Evolutionary conservation across 1,284 basidiomycete species (phyloP).

Genomic region (Violaceomyces palustris): DNA sequence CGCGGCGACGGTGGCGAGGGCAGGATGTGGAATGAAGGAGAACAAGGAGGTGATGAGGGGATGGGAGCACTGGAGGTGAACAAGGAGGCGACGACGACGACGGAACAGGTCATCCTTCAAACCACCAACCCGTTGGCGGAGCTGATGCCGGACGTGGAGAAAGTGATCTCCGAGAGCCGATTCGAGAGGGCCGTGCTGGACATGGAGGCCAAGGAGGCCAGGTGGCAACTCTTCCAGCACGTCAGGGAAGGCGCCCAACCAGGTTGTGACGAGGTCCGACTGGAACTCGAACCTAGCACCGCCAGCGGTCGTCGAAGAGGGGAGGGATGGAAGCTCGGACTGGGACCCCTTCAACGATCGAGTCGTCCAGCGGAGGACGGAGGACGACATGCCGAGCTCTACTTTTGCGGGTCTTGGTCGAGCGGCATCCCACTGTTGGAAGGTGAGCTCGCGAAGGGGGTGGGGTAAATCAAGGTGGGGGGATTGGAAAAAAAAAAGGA

Average conservation of each 20-base stretch:
- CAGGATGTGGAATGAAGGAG: conserved; percentile 7
- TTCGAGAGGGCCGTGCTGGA: conserved; percentile 43
- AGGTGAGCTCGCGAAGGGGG: too few species aligned
- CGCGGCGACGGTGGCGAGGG: conserved; percentile 42
- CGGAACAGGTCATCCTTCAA: conserved; percentile 38
- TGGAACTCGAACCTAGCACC: too few species aligned
- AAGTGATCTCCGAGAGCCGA: conserved; percentile 13
- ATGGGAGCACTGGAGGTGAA: too few species aligned
- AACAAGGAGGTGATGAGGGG: too few species aligned
- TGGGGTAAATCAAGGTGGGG: too few species aligned
- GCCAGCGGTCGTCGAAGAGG: too few species aligned
- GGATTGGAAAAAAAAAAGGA: too few species aligned
- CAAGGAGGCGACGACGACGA: too few species aligned
- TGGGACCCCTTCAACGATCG: conserved; percentile 9
- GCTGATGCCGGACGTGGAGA: conserved; percentile 10
- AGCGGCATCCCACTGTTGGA: conserved; percentile 17
- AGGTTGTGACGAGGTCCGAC: too few species aligned
- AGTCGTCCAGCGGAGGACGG: too few species aligned
- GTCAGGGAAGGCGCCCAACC: too few species aligned
- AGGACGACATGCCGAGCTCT: conserved; percentile 2
- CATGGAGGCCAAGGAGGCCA: conserved; percentile 3
- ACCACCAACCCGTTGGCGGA: conserved; percentile 41
- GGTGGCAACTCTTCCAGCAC: conserved; percentile 1
- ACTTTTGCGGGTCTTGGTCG: conserved; percentile 12
- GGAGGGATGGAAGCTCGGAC: too few species aligned